Base-by-base conservation (phyloP, 305 asterid genomes). In the Coffea humblotiana region DNA sequence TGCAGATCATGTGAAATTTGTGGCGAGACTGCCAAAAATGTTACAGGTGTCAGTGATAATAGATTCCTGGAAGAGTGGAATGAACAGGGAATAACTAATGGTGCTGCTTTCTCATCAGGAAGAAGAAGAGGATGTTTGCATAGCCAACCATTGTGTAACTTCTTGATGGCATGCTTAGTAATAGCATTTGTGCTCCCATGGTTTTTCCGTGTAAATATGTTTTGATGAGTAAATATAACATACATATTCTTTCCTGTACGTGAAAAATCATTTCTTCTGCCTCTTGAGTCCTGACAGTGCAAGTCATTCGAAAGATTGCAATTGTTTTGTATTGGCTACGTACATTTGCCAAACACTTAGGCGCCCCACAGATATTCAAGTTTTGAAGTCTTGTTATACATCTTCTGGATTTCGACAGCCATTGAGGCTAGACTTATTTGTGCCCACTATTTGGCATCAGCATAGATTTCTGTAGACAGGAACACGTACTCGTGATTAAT, bases 1-100 rank as follows among this genome's bases (percentile, higher is more conserved):
- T 84, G 87, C 87, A 94, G 98, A 82, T 80, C 88, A 74, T 94
- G 97, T 35, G 97, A 91, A 81, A 94, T 94, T 60, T 92, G 97
- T 72, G 95, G 96, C 0, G 86, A 81, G 85, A 78, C 77, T 54
- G 98, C 92, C 37, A 84, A 75, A 71, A 91, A 94, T 74, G 71
- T 91, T 43, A 85, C 77, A 2, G 93, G 97, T 13, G 73, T 80
- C 16, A 71, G 88, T 14, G 87, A 88, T 43, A 71, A 37, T 37
- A 83, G 90, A 66, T 90, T 93, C 84, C 77, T 92, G 87, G 91
- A 85, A 74, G 93, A 87, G 82, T 91, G 98, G 98, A 91, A 79
- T 49, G 94, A 90, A 25, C 79, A 74, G 6, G 76, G 90, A 83
- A 65, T 86, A 1, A 79, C 48, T 2, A 83, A 76, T 71, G 45